phyloP scores from a whole-genome alignment of 805 yeast species.

The Ogataea saltuana region DNA sequence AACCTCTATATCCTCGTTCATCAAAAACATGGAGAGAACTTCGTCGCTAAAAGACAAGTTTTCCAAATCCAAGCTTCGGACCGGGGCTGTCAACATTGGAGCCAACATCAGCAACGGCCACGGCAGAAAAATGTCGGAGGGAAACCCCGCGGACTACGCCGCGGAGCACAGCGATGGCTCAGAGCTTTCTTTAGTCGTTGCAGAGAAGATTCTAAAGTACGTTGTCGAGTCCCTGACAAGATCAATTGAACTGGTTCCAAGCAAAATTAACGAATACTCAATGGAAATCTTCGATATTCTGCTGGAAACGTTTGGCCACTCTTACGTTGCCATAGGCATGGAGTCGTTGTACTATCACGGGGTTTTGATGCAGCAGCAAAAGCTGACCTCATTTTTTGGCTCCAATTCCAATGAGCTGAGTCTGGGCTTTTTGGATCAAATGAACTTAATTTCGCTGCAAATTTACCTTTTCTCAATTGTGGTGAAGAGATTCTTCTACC shows the following conservation, averaged over 20 bases:
- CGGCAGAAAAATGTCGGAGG: conserved; percentile 6
- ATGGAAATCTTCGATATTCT: conserved; percentile 67
- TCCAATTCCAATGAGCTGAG: conserved; percentile 22
- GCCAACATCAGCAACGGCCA: background rate
- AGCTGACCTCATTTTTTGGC: conserved; percentile 29
- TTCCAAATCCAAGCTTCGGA: conserved; percentile 16
- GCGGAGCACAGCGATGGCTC: conserved; percentile 16
- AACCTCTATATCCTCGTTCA: conserved; percentile 41
- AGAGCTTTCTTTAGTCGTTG: conserved; percentile 43
- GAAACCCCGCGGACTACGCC: conserved; percentile 16
- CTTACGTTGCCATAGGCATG: conserved; percentile 72
- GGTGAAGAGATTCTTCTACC: conserved; percentile 71
- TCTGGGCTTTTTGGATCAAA: conserved; percentile 25
- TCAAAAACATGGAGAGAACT: conserved; percentile 51
- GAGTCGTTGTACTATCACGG: conserved; percentile 58
- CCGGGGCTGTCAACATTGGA: conserved; percentile 14
- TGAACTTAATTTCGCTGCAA: conserved; percentile 29
- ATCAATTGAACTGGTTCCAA: conserved; percentile 69
- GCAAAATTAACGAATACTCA: conserved; percentile 59
- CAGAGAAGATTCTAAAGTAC: conserved; percentile 66
- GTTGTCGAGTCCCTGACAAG: conserved; percentile 79
- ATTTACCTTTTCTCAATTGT: conserved; percentile 68
- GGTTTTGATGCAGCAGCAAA: conserved; percentile 30
- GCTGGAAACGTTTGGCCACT: conserved; percentile 67
- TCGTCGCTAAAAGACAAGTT: conserved; percentile 36